phyloP scores from a whole-genome alignment of 73 alveolate species.

The Paramecium tetraurelia region DNA sequence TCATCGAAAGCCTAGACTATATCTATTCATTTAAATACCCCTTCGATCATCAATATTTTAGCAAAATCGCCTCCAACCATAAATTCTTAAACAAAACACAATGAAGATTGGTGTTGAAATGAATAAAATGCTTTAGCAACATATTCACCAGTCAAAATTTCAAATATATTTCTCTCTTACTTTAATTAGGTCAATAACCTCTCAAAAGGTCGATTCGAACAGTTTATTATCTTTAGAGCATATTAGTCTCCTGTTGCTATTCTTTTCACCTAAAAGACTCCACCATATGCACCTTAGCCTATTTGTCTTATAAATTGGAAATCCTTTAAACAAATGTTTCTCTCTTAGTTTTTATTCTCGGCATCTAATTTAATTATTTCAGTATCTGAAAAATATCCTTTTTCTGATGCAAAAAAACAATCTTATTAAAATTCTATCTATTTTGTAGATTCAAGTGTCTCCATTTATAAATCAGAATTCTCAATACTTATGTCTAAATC shows the following conservation, averaged over 20 bases:
- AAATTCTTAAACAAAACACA: constrained; percentile 31
- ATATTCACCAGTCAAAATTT: constrained; percentile 9
- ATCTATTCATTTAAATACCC: not conserved
- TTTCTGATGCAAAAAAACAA: constrained; percentile 50
- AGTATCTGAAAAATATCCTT: constrained; percentile 53
- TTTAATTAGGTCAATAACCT: not conserved
- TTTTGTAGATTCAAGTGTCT: not conserved
- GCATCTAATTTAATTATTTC: constrained; percentile 36
- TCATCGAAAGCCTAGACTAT: constrained; percentile 71
- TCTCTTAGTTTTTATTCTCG: not conserved
- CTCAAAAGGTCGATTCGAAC: constrained; percentile 30
- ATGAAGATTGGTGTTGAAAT: constrained; percentile 19
- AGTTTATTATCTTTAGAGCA: constrained; percentile 70
- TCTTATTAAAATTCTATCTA: constrained; percentile 18
- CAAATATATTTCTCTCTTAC: constrained; percentile 43
- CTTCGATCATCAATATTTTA: constrained; percentile 64
- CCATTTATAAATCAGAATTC: not conserved
- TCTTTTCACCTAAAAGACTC: constrained; percentile 60
- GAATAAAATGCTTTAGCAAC: constrained; percentile 42
- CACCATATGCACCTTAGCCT: constrained; percentile 77
- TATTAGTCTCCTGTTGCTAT: constrained; percentile 64
- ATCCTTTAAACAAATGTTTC: constrained; percentile 32
- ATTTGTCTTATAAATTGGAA: constrained; percentile 15
- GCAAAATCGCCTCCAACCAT: constrained; percentile 64
- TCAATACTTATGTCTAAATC: constrained; percentile 12